Evolutionary conservation across 73 alveolate species (phyloP).

Genomic region (Tetrahymena malaccensis): DNA sequence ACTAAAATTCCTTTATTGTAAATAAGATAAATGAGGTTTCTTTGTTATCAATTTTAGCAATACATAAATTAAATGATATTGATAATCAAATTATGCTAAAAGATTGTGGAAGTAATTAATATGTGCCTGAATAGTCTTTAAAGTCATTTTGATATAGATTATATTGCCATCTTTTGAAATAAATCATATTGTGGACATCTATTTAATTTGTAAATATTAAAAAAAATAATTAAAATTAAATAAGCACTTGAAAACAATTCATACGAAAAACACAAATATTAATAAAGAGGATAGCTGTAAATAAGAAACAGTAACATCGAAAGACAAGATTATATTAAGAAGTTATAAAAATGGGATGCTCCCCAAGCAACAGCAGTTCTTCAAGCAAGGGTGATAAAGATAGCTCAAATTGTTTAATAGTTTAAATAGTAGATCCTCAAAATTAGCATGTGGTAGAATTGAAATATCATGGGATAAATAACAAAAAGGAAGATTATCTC

Average conservation of each 20-base stretch:
- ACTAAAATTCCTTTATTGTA: no score
- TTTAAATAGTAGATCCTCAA: background rate
- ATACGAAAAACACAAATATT: background rate
- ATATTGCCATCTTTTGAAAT: background rate
- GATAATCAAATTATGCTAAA: no score
- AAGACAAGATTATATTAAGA: background rate
- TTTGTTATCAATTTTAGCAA: background rate
- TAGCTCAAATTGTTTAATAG: background rate
- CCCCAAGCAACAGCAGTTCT: background rate
- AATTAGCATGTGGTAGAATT: background rate
- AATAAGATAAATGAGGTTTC: background rate
- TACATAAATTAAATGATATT: no score
- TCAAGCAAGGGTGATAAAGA: background rate
- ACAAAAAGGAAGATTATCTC: background rate
- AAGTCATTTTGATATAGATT: background rate
- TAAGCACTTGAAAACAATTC: no score
- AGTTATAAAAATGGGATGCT: background rate
- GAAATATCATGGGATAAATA: background rate
- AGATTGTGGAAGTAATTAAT: background rate
- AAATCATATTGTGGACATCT: background rate
- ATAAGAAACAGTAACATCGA: background rate
- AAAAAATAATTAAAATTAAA: no score
- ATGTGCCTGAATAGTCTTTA: background rate
- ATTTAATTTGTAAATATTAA: no score
- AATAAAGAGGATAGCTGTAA: background rate